Evolutionary conservation across 225 moss, liverwort and hornwort species (phyloP), one percentile per base, ranked within the genome.

Genomic region (Marchantia polymorpha): DNA sequence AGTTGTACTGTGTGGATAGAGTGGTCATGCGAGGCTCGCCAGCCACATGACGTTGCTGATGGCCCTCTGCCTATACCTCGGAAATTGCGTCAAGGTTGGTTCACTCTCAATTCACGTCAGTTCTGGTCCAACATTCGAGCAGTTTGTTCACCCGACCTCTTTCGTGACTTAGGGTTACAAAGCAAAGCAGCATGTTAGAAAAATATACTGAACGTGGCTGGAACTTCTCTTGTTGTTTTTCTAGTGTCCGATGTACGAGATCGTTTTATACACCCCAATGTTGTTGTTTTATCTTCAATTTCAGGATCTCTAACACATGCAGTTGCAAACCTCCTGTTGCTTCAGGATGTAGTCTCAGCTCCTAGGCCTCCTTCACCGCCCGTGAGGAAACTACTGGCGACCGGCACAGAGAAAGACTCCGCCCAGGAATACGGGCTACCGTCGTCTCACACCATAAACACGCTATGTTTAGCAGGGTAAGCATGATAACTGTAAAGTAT

Each of bases 381-480:
- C 61, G 92, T 92, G 26, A 83, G 89, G 61, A 91, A 91, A 85
- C 69, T 93, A 50, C 83, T 89, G 72, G 87, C 90, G 71, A 86
- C 89, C 25, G 85, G 56, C 69, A 70, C 83, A 60, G 95, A 93
- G 81, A 83, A 92, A 60, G 90, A 88, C 71, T 82, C 88, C 54
- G 75, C 93, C 50, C 87, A 83, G 74, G 95, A 95, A 85, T 94
- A 91, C 77, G 94, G 94, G 19, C 79, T 94, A 61, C 94, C 94
- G 75, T 94, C 94, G 55, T 94, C 94, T 67, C 94, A 94, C 59
- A 92, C 90, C 31, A 94, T 94, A 69, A 94, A 94, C 83, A 91
- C 90, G 50, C 83, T 92, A 26, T 92, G 92, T 84, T 83, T 90
- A 77, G 64, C 65, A 64, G 77, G 77, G 77, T 77, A 77, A 76